Base-by-base conservation (phyloP, 2,329 filamentous ascomycete species). In the Rugonectria rugulosa region DNA sequence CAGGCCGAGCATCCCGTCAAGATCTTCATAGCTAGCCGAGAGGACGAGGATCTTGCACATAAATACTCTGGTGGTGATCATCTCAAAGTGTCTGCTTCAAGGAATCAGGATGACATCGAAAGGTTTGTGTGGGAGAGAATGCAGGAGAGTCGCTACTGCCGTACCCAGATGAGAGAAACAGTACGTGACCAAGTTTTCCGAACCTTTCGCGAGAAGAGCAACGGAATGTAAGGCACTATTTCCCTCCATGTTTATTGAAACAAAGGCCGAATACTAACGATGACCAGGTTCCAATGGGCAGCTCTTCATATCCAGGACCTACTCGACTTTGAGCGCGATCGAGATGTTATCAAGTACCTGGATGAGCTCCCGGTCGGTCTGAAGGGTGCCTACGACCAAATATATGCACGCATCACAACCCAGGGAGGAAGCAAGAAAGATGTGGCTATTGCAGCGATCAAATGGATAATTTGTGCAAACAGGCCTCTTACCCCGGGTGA, bases 201-300 rank as follows among this genome's bases (percentile, higher is more conserved):
- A 10, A 56, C 48, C 8, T 56, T 59, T 27, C 31, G 34, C 17
- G 14, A 20, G 9, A 59, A 59, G 34, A 59, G 56, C 20, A 42
- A 56, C 6, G 56, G 53, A 31, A 59, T 59, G 53, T 58, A 32
- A 58, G 56, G n/a, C n/a, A n/a, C n/a, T n/a, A n/a, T n/a, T n/a
- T n/a, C n/a, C n/a, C n/a, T n/a, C n/a, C n/a, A n/a, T n/a, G n/a
- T n/a, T n/a, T n/a, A n/a, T n/a, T n/a, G n/a, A n/a, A n/a, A n/a
- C n/a, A n/a, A n/a, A n/a, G n/a, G n/a, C n/a, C n/a, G n/a, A n/a
- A n/a, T n/a, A n/a, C n/a, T n/a, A n/a, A n/a, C n/a, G n/a, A 27
- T 29, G n/a, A 15, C 4, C 23, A 64, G 61, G 60, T 64, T 64
- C 14, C 62, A 57, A 37, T 64, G 62, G 62, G 62, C 60, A 14